A percentile compares a stretch with the other conserved stretches of the same genome.
Conservation (phyloP, 257 asterid species). For the Solanum corneliomulleri region DNA sequence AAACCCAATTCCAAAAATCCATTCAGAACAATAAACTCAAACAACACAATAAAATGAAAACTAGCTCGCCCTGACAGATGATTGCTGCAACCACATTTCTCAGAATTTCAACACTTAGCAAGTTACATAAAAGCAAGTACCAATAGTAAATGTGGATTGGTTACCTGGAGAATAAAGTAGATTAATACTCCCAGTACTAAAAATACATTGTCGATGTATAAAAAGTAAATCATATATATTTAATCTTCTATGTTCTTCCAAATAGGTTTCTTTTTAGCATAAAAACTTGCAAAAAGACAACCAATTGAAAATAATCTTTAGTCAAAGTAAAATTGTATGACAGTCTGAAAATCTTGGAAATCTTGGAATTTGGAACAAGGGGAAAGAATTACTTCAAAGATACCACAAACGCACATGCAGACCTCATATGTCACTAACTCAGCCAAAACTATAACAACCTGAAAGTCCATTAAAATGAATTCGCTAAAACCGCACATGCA, state of each 20-base stretch:
- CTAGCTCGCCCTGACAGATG: neutral
- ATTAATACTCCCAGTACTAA: neutral
- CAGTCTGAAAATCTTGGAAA: neutral
- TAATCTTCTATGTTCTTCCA: neutral
- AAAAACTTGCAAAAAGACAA: neutral
- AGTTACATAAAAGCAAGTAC: neutral
- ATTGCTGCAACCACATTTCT: neutral
- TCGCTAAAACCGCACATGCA: neutral
- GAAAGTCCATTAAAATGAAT: neutral
- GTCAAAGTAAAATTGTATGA: neutral
- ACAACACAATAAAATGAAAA: neutral
- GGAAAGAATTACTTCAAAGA: neutral
- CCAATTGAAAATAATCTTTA: neutral
- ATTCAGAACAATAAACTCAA: neutral
- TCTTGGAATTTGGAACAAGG: neutral
- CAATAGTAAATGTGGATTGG: neutral
- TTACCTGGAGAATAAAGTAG: neutral
- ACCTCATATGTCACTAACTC: neutral
- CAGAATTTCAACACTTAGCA: neutral
- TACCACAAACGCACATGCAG: neutral
- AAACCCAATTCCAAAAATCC: neutral
- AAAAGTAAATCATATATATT: neutral
- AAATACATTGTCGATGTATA: neutral
- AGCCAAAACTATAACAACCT: neutral
- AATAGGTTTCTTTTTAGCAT: neutral